Conservation (phyloP, 257 asterid genomes). For the Ophiorrhiza pumila region DNA sequence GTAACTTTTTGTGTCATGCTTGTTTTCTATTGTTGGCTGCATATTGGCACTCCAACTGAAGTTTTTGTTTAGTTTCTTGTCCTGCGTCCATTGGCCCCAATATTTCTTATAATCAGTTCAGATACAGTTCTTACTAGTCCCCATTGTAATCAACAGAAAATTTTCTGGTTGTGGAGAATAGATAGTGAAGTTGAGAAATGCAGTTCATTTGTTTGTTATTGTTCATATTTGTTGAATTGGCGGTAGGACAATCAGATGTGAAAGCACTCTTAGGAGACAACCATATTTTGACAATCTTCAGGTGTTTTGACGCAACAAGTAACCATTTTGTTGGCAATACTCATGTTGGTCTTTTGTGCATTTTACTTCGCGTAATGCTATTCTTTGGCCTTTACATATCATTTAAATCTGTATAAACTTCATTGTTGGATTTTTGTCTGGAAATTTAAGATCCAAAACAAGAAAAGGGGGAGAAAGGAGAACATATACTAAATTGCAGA, state of each 20-base stretch:
- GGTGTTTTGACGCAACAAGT: slow-evolving; percentile 70
- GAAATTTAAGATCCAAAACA: neutral
- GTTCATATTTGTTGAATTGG: slow-evolving; percentile 30
- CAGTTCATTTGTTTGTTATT: slow-evolving; percentile 43
- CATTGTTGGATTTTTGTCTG: neutral
- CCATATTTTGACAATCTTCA: slow-evolving; percentile 73
- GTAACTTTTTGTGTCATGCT: neutral
- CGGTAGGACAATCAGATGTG: slow-evolving; percentile 48
- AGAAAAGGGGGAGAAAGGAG: neutral
- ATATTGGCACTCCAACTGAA: neutral
- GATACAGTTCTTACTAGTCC: neutral
- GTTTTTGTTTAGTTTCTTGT: neutral
- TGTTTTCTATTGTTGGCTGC: neutral
- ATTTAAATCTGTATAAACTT: neutral
- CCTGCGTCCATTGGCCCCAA: neutral
- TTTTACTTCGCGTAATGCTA: neutral
- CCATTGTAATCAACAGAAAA: neutral
- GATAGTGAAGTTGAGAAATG: slow-evolving; percentile 35
- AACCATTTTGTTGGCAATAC: slow-evolving; percentile 59
- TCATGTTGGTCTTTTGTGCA: neutral
- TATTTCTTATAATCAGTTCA: neutral
- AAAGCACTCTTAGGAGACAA: slow-evolving; percentile 56
- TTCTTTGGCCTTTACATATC: neutral
- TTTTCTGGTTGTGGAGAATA: slow-evolving; percentile 8
- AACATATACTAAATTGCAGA: neutral